These are phyloP conservation scores for Alternaria sp. DNA, from an alignment of 2,329 filamentous ascomycete species.

Conservation along the genomic window DNA sequence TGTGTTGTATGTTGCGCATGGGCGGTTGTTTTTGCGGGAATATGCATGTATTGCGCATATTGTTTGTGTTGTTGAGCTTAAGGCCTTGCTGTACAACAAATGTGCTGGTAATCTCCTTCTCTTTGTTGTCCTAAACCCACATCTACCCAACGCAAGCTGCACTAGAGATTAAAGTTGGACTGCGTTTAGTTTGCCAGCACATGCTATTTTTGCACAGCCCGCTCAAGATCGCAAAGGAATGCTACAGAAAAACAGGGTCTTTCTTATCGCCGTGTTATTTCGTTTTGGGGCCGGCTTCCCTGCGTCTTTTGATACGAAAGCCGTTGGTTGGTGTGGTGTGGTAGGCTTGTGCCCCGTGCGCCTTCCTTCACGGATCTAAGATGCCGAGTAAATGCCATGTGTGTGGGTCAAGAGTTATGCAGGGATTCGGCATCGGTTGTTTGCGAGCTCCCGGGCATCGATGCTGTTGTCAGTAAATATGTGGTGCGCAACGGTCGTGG, in stretches of 20 bases:
- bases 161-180: neutral
- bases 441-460: neutral
- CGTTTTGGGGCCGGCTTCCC: neutral
- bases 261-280: neutral
- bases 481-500: neutral
- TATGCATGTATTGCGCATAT: neutral
- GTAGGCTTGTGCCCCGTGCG: neutral
- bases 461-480: neutral
- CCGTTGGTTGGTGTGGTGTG: slow-evolving; percentile 4
- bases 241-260: neutral
- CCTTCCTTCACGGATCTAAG: slow-evolving; percentile 7
- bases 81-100: neutral
- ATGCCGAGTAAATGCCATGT: slow-evolving; percentile 15
- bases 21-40: neutral
- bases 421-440: slow-evolving; percentile 1
- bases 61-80: neutral
- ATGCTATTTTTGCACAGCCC: neutral
- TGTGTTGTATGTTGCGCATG: neutral
- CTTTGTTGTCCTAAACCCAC: neutral
- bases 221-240: neutral
- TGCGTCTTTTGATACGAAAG: neutral
- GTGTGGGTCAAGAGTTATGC: slow-evolving; percentile 6
- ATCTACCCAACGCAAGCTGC: neutral
- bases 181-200: neutral
- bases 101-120: neutral